phyloP scores from a whole-genome alignment of 1,139 yeast genomes.

The Meyerozyma smithsonii region DNA sequence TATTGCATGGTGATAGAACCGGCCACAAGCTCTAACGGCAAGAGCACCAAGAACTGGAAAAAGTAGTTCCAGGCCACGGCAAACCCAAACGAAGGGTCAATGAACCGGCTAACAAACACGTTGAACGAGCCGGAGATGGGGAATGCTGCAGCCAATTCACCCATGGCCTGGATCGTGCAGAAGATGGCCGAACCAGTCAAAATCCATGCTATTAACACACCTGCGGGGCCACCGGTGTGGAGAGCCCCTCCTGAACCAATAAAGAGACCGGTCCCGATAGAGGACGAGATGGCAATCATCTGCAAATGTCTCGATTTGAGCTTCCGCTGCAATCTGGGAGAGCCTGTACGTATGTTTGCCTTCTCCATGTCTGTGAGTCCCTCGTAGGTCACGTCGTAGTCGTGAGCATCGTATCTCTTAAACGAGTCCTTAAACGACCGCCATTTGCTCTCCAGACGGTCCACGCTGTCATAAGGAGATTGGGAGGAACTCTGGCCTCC shows the following conservation, averaged over 20 bases:
- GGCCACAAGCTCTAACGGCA: slow-evolving; percentile 30
- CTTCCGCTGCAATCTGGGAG: slow-evolving; percentile 20
- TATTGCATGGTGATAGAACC: slow-evolving; percentile 28
- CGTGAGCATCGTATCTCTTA: slow-evolving; percentile 24
- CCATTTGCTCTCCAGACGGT: slow-evolving; percentile 28
- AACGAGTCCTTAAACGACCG: slow-evolving; percentile 37
- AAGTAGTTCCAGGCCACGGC: slow-evolving; percentile 34
- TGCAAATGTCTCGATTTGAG: slow-evolving; percentile 22
- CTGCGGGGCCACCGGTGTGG: slow-evolving; percentile 69
- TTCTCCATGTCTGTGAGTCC: slow-evolving; percentile 19
- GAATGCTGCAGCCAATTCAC: slow-evolving; percentile 29
- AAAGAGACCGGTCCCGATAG: slow-evolving; percentile 20
- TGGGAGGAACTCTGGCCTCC: no score
- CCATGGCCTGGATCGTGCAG: slow-evolving; percentile 32
- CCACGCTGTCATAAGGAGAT: not conserved
- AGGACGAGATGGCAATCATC: slow-evolving; percentile 26
- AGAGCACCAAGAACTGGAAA: slow-evolving; percentile 24
- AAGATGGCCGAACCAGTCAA: slow-evolving; percentile 26
- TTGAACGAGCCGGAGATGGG: slow-evolving; percentile 33
- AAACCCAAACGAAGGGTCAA: slow-evolving; percentile 31
- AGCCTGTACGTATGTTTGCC: slow-evolving; percentile 18
- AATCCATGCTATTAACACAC: slow-evolving; percentile 55
- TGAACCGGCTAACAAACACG: slow-evolving; percentile 27
- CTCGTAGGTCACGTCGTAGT: slow-evolving; percentile 8
- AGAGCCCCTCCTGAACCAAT: slow-evolving; percentile 29